These are phyloP conservation scores for Lagerstroemia speciosa DNA, from an alignment of 345 rosid genomes.

Conservation along the genomic window DNA sequence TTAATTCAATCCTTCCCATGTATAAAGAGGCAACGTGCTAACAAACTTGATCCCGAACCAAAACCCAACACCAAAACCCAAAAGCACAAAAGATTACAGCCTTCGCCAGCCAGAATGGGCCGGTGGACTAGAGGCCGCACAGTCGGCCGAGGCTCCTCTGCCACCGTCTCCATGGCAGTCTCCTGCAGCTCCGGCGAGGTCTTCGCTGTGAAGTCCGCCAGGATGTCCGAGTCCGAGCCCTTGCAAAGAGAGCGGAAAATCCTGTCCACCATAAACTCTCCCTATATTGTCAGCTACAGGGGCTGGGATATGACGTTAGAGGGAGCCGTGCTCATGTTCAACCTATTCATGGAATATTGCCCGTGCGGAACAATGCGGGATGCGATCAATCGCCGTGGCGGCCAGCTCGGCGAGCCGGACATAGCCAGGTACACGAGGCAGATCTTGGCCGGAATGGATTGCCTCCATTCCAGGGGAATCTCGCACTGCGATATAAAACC, in stretches of 20 bases:
- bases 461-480: slow-evolving; percentile 45
- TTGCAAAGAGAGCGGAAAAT: slow-evolving; percentile 48
- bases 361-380: slow-evolving; percentile 47
- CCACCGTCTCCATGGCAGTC: slow-evolving; percentile 54
- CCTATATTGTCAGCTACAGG: slow-evolving; percentile 41
- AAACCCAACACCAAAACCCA: not conserved
- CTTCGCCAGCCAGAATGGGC: slow-evolving; percentile 7
- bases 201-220: slow-evolving; percentile 57
- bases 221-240: slow-evolving; percentile 36
- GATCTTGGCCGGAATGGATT: slow-evolving; percentile 44
- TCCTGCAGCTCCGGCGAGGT: slow-evolving; percentile 28
- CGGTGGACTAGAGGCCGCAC: slow-evolving; percentile 60
- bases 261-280: slow-evolving; percentile 40
- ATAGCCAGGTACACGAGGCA: slow-evolving; percentile 45
- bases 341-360: slow-evolving; percentile 63
- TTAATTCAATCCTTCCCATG: not conserved
- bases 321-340: slow-evolving; percentile 28
- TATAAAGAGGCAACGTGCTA: not conserved
- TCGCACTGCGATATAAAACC: slow-evolving; percentile 75
- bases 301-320: slow-evolving; percentile 41
- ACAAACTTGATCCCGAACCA: slow-evolving; percentile 6
- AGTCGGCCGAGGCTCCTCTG: slow-evolving; percentile 69
- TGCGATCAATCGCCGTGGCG: slow-evolving; percentile 25
- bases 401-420: slow-evolving; percentile 23
- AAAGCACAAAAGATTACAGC: not conserved